Percentiles rank a stretch among this genome's conserved stretches.
Evolutionary conservation across 768 basidiomycete species (phyloP).

Genomic region (Suillus placidus): DNA sequence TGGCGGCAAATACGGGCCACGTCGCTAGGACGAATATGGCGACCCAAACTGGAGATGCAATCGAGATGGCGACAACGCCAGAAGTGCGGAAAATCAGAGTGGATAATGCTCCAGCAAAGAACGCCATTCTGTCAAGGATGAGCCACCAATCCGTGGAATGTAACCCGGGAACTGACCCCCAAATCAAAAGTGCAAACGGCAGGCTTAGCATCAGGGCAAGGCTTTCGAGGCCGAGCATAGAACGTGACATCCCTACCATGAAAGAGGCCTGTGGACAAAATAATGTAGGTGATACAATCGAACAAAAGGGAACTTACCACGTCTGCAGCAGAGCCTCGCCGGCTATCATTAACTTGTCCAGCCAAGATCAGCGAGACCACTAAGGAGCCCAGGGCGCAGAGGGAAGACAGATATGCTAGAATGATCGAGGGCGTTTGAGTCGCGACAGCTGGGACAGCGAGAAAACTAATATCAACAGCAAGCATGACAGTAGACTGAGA

Average conservation of each 20-base stretch:
- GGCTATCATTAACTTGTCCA: slow-evolving; percentile 38
- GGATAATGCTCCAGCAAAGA: slow-evolving; percentile 11
- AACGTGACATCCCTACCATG: slow-evolving; percentile 18
- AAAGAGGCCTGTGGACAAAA: slow-evolving; percentile 28
- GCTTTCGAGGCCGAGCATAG: slow-evolving; percentile 26
- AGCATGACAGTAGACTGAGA: slow-evolving; percentile 52
- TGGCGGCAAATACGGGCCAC: slow-evolving; percentile 11
- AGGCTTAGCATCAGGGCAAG: slow-evolving; percentile 37
- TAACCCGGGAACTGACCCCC: slow-evolving; percentile 25
- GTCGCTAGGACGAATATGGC: slow-evolving; percentile 1
- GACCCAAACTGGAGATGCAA: slow-evolving; percentile 6
- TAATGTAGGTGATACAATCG: not conserved
- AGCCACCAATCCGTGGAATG: not conserved
- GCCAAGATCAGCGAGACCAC: slow-evolving; percentile 39
- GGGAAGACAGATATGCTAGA: slow-evolving; percentile 40
- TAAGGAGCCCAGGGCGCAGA: slow-evolving; percentile 39
- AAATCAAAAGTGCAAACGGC: slow-evolving; percentile 36
- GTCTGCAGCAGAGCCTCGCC: slow-evolving; percentile 23
- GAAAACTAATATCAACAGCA: slow-evolving; percentile 54
- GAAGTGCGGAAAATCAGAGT: slow-evolving; percentile 6
- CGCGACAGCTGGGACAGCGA: slow-evolving; percentile 48
- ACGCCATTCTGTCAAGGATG: slow-evolving; percentile 6
- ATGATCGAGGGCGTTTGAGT: slow-evolving; percentile 16
- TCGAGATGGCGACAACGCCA: not conserved
- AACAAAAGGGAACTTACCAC: slow-evolving; percentile 29